phyloP scores from a whole-genome alignment of 106 monocot genomes.

The Acorus gramineus region DNA sequence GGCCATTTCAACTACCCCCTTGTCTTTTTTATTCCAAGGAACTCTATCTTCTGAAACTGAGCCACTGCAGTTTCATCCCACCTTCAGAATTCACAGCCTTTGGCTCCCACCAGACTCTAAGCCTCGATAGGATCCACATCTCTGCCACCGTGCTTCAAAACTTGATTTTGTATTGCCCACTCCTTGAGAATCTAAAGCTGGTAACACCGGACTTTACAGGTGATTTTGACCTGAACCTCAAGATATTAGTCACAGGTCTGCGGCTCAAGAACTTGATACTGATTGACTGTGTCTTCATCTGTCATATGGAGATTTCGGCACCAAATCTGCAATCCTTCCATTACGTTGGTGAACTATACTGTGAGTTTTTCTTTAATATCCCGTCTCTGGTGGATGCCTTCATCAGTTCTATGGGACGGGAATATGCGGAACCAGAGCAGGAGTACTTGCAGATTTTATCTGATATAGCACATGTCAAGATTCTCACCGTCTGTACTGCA shows the following conservation, averaged over 20 bases:
- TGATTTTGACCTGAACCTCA: not conserved
- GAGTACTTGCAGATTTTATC: slow-evolving; percentile 19
- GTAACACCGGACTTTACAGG: not conserved
- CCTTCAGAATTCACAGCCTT: not conserved
- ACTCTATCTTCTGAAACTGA: slow-evolving; percentile 2
- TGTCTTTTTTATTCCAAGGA: too few relatives aligned
- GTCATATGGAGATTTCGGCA: slow-evolving; percentile 1
- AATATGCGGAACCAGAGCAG: not conserved
- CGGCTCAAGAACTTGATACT: slow-evolving; percentile 1
- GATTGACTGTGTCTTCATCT: slow-evolving; percentile 1
- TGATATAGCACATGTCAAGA: slow-evolving; percentile 28
- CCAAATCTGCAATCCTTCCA: slow-evolving; percentile 4
- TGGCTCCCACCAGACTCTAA: not conserved
- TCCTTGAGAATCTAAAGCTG: slow-evolving; percentile 2
- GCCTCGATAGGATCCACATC: slow-evolving; percentile 1
- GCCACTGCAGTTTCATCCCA: not conserved
- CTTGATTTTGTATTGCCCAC: not conserved
- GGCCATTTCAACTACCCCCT: too few relatives aligned
- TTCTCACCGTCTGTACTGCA: slow-evolving; percentile 27
- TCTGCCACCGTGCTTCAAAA: not conserved
- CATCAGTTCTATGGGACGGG: slow-evolving; percentile 12
- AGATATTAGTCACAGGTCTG: not conserved
- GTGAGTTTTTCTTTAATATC: not conserved
- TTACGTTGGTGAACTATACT: not conserved
- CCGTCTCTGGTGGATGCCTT: slow-evolving; percentile 28